These are phyloP conservation scores for Solanum piurae DNA, from an alignment of 257 asterid species.

Conservation along the genomic window DNA sequence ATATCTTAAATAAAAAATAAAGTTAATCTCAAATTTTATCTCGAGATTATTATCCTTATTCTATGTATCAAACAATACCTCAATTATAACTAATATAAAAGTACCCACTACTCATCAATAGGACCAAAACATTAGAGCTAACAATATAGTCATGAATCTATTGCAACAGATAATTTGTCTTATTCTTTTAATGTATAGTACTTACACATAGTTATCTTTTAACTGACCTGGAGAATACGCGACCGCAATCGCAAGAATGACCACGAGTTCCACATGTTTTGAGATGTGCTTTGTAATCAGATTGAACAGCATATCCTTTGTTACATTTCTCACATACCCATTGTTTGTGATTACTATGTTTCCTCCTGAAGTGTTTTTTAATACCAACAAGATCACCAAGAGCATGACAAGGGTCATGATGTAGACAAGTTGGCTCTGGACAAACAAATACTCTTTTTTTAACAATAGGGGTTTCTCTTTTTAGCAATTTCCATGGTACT, in stretches of 20 bases:
- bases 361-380: constrained; percentile 60
- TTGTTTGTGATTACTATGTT: constrained; percentile 56
- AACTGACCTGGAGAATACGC: constrained; percentile 44
- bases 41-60: background rate
- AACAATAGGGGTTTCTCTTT: constrained; percentile 36
- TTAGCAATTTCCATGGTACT: constrained; percentile 20
- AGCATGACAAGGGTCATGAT: constrained; percentile 69
- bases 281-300: constrained; percentile 63
- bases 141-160: background rate
- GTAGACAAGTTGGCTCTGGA: constrained; percentile 66
- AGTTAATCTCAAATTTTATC: too few species aligned
- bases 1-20: background rate
- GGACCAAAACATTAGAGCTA: background rate
- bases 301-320: constrained; percentile 64
- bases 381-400: constrained; percentile 71
- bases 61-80: background rate
- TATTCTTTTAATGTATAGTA: background rate
- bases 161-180: background rate
- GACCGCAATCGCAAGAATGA: constrained; percentile 65
- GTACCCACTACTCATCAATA: background rate
- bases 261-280: constrained; percentile 73
- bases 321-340: constrained; percentile 62
- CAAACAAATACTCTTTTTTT: constrained; percentile 59
- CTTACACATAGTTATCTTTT: background rate
- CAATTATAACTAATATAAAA: background rate